Evolutionary conservation across 169 alveolate genomes (phyloP).

Genomic region (Eimeria zaria): DNA sequence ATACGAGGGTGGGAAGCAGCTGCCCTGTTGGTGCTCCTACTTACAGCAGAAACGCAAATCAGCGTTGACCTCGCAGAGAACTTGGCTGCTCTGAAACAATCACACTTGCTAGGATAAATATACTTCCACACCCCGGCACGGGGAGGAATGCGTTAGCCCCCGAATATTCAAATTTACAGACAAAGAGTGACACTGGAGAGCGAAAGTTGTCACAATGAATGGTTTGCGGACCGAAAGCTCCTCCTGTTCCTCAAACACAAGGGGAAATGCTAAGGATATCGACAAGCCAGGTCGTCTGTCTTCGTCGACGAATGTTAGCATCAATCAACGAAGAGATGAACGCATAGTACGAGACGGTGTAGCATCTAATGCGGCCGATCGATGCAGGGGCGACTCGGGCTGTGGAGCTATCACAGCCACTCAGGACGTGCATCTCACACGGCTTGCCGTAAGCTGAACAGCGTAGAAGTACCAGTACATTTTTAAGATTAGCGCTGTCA

Average conservation of each 20-base stretch:
- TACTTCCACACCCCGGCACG: not conserved
- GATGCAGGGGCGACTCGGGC: not conserved
- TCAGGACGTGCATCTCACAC: not conserved
- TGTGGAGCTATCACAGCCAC: not conserved
- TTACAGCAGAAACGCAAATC: not conserved
- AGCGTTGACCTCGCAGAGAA: not conserved
- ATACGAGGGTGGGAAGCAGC: not conserved
- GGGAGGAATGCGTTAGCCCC: not conserved
- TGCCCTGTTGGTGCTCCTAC: not conserved
- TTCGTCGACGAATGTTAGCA: not conserved
- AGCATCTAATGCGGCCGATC: not conserved
- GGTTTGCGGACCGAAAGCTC: not conserved
- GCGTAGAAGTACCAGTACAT: not conserved
- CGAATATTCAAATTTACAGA: not conserved
- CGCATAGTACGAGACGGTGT: not conserved
- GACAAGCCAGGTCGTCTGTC: not conserved
- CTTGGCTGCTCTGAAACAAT: not conserved
- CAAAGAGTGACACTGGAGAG: not conserved
- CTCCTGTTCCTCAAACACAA: not conserved
- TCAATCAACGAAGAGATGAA: not conserved
- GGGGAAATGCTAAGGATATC: not conserved
- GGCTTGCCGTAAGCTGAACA: not conserved
- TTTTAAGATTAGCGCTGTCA: too few relatives aligned
- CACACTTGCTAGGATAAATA: not conserved
- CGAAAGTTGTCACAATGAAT: not conserved